Evolutionary conservation across 805 yeast species (phyloP).

Genomic region (Metschnikowia henanensis): DNA sequence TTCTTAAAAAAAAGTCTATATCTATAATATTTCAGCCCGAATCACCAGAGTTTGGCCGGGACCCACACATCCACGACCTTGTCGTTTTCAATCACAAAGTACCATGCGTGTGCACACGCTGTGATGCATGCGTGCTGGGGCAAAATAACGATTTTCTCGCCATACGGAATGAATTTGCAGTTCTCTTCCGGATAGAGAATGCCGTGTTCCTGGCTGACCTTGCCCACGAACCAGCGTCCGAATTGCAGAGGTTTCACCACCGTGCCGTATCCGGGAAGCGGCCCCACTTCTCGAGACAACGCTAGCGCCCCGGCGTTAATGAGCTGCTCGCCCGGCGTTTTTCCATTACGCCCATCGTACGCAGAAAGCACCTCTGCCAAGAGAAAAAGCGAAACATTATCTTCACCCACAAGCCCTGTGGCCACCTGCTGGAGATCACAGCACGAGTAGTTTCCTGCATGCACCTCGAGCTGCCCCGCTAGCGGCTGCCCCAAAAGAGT

Average conservation of each 20-base stretch:
- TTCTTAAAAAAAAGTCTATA: no score
- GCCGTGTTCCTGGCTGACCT: slow-evolving; percentile 82
- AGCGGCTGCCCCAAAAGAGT: slow-evolving; percentile 22
- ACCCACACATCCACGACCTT: slow-evolving; percentile 62
- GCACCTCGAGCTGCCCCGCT: slow-evolving; percentile 57
- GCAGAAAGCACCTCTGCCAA: slow-evolving; percentile 39
- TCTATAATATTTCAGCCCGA: no score
- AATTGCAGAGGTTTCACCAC: slow-evolving; percentile 40
- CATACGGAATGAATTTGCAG: slow-evolving; percentile 47
- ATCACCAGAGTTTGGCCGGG: slow-evolving; percentile 36
- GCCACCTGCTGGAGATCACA: slow-evolving; percentile 79
- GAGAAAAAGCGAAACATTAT: slow-evolving; percentile 18
- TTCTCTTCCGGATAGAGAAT: slow-evolving; percentile 50
- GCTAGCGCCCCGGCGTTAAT: slow-evolving; percentile 75
- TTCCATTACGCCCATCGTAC: slow-evolving; percentile 56
- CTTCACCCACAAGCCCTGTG: slow-evolving; percentile 47
- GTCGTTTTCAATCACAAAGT: slow-evolving; percentile 52
- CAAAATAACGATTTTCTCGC: slow-evolving; percentile 52
- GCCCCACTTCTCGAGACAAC: slow-evolving; percentile 62
- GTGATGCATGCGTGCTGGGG: slow-evolving; percentile 80
- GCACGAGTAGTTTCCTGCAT: slow-evolving; percentile 79
- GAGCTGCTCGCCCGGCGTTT: slow-evolving; percentile 57
- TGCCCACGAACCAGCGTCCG: slow-evolving; percentile 61
- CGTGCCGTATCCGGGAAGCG: slow-evolving; percentile 60
- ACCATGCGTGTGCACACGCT: slow-evolving; percentile 60